phyloP scores from a whole-genome alignment of 2,329 filamentous ascomycete species.

The Leptographium lundbergii region DNA sequence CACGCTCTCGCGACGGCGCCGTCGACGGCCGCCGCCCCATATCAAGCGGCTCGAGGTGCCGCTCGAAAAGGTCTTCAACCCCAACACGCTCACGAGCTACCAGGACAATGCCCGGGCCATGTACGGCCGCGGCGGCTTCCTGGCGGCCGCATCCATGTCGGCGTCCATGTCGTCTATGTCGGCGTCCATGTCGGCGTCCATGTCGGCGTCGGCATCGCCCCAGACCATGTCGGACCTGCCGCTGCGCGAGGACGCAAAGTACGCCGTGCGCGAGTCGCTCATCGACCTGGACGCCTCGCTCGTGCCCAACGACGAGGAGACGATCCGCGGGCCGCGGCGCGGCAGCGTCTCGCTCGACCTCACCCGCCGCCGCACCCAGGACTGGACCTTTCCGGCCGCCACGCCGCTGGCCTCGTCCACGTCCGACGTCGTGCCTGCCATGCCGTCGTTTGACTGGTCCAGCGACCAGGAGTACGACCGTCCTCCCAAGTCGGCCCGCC shows the following conservation, averaged over 20 bases:
- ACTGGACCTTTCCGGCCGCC: conserved; percentile 41
- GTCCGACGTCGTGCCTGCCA: conserved; percentile 32
- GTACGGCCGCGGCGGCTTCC: conserved; percentile 30
- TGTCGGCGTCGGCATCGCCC: too few relatives aligned
- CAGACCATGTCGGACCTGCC: conserved; percentile 38
- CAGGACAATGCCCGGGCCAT: conserved; percentile 49
- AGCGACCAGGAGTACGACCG: not conserved
- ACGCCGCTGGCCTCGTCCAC: conserved; percentile 35
- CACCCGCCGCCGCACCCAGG: conserved; percentile 26
- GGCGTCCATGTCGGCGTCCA: too few relatives aligned
- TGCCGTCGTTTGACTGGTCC: conserved; percentile 30
- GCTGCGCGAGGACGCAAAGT: conserved; percentile 37
- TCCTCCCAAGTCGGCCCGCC: not conserved
- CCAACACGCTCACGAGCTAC: conserved; percentile 51
- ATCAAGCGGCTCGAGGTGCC: conserved; percentile 44
- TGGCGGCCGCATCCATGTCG: too few relatives aligned
- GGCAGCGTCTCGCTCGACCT: conserved; percentile 42
- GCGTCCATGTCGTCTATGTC: too few relatives aligned
- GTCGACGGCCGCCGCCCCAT: conserved; percentile 44
- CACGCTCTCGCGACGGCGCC: conserved; percentile 34
- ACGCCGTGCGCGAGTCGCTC: conserved; percentile 44
- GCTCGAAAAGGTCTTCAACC: conserved; percentile 52
- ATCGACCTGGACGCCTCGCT: conserved; percentile 50
- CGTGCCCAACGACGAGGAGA: conserved; percentile 35
- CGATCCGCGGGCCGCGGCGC: conserved; percentile 35